Evolutionary conservation across 805 yeast species (phyloP).

Genomic region (Lipomyces yamanashiensis): DNA sequence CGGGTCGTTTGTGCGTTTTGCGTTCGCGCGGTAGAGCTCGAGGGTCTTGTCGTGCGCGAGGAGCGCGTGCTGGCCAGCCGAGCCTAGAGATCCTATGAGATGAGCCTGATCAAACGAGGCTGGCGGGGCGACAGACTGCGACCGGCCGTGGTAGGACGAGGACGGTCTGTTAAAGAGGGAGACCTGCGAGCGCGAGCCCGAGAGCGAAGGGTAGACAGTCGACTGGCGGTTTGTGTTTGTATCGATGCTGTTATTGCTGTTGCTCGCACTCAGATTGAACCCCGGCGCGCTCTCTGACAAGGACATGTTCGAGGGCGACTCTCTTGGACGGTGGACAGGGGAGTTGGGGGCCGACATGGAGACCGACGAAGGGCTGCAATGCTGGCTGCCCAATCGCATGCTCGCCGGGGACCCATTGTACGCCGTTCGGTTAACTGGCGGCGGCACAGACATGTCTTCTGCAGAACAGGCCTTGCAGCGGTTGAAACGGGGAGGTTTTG

Average conservation of each 20-base stretch:
- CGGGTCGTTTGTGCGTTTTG: constrained; percentile 83
- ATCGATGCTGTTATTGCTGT: background rate
- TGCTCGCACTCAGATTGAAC: background rate
- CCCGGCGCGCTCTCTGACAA: constrained; percentile 7
- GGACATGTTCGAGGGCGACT: constrained; percentile 17
- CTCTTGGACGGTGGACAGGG: constrained; percentile 19
- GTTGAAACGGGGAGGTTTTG: background rate
- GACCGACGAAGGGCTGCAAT: background rate
- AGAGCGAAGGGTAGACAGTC: constrained; percentile 1
- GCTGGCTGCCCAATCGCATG: constrained; percentile 1
- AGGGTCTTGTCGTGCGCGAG: constrained; percentile 81
- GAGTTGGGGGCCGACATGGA: constrained; percentile 8
- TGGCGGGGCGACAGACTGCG: constrained; percentile 29
- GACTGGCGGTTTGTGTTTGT: too few relatives aligned
- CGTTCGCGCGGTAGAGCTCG: constrained; percentile 84
- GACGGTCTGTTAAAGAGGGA: constrained; percentile 6
- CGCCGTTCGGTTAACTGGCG: constrained; percentile 1
- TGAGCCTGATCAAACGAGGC: constrained; percentile 34
- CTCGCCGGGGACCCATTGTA: constrained; percentile 8
- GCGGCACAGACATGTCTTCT: constrained; percentile 9
- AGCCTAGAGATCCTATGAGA: constrained; percentile 30
- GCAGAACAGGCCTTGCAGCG: too few relatives aligned
- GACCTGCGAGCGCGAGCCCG: constrained; percentile 24
- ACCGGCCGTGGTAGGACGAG: constrained; percentile 15
- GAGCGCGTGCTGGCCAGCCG: constrained; percentile 44